Conservation (phyloP, 805 yeast species). For the Starmerella bacillaris region DNA sequence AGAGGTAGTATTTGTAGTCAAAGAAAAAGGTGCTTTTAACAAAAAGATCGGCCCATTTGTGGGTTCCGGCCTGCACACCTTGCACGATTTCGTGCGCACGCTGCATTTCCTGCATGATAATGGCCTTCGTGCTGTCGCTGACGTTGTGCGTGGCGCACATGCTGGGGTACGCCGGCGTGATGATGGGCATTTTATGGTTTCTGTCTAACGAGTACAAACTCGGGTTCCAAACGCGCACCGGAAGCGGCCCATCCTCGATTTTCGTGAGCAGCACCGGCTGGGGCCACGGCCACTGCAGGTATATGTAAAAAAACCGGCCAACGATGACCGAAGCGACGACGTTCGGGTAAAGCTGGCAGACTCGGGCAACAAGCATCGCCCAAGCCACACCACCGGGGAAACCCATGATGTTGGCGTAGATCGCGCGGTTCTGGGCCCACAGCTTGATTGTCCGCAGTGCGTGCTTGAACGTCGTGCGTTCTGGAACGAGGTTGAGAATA, state of each 20-base stretch:
- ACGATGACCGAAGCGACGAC: conserved; percentile 85
- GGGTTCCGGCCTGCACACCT: conserved; percentile 45
- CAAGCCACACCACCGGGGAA: conserved; percentile 99
- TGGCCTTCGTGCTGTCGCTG: conserved; percentile 67
- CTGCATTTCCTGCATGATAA: conserved; percentile 59
- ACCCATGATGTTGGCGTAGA: conserved; percentile 87
- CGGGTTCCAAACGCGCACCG: conserved; percentile 95
- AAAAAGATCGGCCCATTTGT: conserved; percentile 59
- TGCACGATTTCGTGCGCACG: conserved; percentile 59
- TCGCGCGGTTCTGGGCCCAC: conserved; percentile 93
- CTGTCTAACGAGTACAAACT: conserved; percentile 74
- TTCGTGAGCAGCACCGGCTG: conserved; percentile 86
- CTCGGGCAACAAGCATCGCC: conserved; percentile 98
- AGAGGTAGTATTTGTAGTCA: conserved; percentile 69
- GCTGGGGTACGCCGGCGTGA: conserved; percentile 94
- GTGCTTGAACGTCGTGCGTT: conserved; percentile 78
- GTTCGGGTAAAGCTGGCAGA: conserved; percentile 90
- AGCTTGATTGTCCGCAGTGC: conserved; percentile 82
- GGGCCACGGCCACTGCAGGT: conserved; percentile 93
- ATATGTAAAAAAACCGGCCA: conserved; percentile 72
- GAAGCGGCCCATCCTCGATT: conserved; percentile 93
- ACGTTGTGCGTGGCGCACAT: conserved; percentile 99
- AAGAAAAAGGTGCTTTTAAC: conserved; percentile 65
- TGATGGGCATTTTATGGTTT: conserved; percentile 88
- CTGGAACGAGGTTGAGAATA: conserved; percentile 74